Base-by-base conservation (phyloP, 768 basidiomycete genomes). In the Coprinellus micaceus region DNA sequence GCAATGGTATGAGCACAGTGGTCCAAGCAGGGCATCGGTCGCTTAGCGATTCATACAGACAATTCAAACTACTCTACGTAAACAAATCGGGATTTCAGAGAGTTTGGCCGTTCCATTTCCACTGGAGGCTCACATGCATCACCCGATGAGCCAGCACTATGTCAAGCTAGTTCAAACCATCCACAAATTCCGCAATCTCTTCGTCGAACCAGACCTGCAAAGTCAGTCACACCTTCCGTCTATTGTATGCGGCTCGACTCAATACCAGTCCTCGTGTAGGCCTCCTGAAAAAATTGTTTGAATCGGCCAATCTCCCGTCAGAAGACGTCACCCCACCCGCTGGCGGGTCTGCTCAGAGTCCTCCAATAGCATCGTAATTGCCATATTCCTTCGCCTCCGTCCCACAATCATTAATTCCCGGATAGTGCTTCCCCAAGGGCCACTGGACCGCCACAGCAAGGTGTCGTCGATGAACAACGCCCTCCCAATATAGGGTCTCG, bases 101-200 rank as follows among this genome's bases (percentile, higher is more conserved):
- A 65, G 66, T 13, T 33, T 58, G 17, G 56, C 57, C 11, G 43
- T 50, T 1, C 64, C 71, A n/a, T 73, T 77, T 54, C 63, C 70
- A 39, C 63, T 70, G 15, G 61, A 68, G 1, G 57, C 60, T 1
- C 69, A 68, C 50, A 50, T 63, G 10, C 56, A 65, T 0, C 66
- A 74, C 53, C 69, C 72, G 11, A 66, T 77, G 69, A 60, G 65
- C 24, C 58, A 61, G 4, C 64, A 72, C 1, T 82, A 77, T 59
- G 58, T 64, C 17, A 59, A 56, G 2, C 67, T 82, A 22, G 56
- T 79, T 6, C 54, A 61, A 48, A 60, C 72, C 1, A 58, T 77
- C 10, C 53, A 64, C 41, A 67, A 71, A 22, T 68, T 60, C 56
- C 62, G 58, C 22, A 39, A 62, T 13, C 58, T 60, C 33, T 78